A percentile compares a stretch with the other conserved stretches of the same genome.
phyloP scores from a whole-genome alignment of 2,329 filamentous ascomycete genomes.

The Paecilomyces variotii region DNA sequence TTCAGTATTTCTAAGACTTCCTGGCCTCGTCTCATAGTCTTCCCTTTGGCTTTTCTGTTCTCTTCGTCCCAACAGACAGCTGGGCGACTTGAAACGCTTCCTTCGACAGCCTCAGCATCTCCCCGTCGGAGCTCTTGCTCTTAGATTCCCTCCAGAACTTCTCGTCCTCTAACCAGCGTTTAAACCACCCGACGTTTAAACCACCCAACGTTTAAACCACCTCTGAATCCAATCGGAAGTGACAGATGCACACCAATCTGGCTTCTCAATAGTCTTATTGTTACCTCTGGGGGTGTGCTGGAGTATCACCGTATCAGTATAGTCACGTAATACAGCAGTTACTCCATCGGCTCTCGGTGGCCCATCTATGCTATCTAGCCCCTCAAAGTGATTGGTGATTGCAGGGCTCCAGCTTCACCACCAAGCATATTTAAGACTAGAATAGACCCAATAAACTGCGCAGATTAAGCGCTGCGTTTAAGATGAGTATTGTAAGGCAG shows the following conservation, averaged over 20 bases:
- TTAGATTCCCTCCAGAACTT: slow-evolving; percentile 7
- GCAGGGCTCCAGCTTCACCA: too few relatives aligned
- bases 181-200: too few relatives aligned
- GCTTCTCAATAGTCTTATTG: slow-evolving; percentile 10
- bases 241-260: slow-evolving; percentile 11
- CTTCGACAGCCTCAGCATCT: slow-evolving; percentile 9
- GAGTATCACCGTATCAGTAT: too few relatives aligned
- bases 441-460: too few relatives aligned
- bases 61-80: neutral
- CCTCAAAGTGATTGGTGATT: too few relatives aligned
- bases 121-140: slow-evolving; percentile 11
- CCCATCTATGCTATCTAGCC: too few relatives aligned
- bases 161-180: slow-evolving; percentile 11
- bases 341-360: too few relatives aligned
- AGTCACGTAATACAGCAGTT: too few relatives aligned
- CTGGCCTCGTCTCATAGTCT: neutral
- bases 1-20: too few relatives aligned
- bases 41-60: neutral
- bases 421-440: too few relatives aligned
- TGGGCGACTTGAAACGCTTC: slow-evolving; percentile 4
- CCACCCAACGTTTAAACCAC: slow-evolving; percentile 11
- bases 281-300: neutral
- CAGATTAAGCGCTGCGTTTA: too few relatives aligned
- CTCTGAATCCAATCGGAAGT: slow-evolving; percentile 10
- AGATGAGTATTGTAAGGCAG: too few relatives aligned